Evolutionary conservation across 441 rosid species (phyloP), one percentile per base, ranked within the genome.

Genomic region (Mallotus japonicus): DNA sequence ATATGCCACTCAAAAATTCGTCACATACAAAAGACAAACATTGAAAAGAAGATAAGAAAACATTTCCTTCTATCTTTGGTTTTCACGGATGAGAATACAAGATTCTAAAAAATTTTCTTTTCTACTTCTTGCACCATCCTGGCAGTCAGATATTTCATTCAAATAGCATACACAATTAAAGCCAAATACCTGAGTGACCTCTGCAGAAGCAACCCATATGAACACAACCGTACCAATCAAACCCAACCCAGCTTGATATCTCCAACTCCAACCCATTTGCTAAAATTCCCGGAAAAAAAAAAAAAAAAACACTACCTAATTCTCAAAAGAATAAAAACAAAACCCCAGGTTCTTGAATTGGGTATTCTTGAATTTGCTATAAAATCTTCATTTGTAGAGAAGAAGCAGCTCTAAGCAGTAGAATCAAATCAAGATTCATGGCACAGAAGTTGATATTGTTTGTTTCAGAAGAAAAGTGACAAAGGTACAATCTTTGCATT

Each of bases 181-280:
- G 7, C 61, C n/a, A 32, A 51, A 28, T 55, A 82, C 91, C 88
- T 89, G 93, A 58, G 91, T 86, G 74, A 87, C 83, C 79, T 89
- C 93, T 28, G 93, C 91, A 34, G 88, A 84, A 44, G 83, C 59
- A 63, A 87, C 88, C 91, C 93, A 89, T 73, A 87, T 81, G 69
- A 87, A 70, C 57, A 89, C 91, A 69, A 75, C 77, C 1, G 79
- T 59, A 54, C 83, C 87, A 34, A 89, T 80, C 79, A 89, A 73
- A 47, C 83, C 84, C 62, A 87, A 75, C 50, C 93, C 93, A 70
- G 84, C 83, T 37, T 75, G 76, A 71, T 89, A 89, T 69, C 79
- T 84, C 89, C 86, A 82, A 75, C 79, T 84, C 89, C 86, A 82
- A 75, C 82, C 91, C 90, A 87, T 87, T 81, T 55, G 62, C 65